A percentile compares a stretch with the other conserved stretches of the same genome.
Evolutionary conservation across 192 early-diverging fungal genomes (phyloP).

Genomic region (Backusella westeae): DNA sequence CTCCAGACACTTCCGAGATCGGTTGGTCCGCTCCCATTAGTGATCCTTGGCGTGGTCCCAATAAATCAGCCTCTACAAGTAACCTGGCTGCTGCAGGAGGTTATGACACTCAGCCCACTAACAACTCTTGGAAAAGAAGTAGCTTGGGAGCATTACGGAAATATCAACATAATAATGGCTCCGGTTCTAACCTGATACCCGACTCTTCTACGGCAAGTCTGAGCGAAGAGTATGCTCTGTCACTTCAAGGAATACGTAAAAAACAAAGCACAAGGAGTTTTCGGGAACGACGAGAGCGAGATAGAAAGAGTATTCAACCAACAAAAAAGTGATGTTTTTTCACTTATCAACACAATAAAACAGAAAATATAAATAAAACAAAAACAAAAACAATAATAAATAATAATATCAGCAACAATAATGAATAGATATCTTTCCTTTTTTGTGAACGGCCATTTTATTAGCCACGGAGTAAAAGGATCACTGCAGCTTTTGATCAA

Average conservation of each 20-base stretch:
- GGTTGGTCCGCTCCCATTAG: background rate
- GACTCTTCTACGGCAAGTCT: conserved; percentile 10
- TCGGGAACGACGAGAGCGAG: conserved; percentile 36
- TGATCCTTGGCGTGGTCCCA: conserved; percentile 14
- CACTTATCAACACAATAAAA: background rate
- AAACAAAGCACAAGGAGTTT: conserved; percentile 39
- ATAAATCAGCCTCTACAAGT: conserved; percentile 18
- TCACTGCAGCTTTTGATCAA: no score
- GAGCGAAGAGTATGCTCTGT: conserved; percentile 32
- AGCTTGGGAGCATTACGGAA: conserved; percentile 16
- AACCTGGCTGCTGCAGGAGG: background rate
- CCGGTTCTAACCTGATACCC: background rate
- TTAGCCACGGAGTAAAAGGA: no score
- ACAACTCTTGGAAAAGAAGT: conserved; percentile 3
- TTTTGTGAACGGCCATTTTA: no score
- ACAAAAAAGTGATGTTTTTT: background rate
- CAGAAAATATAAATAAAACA: background rate
- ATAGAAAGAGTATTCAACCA: conserved; percentile 27
- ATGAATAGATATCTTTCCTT: no score
- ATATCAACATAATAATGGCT: conserved; percentile 1
- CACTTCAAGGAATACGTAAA: conserved; percentile 29
- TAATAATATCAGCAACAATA: background rate
- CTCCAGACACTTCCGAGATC: background rate
- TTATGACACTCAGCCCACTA: background rate
- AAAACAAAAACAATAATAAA: background rate